These are phyloP conservation scores for Neonectria faginata DNA, from an alignment of 2,329 filamentous ascomycete species.

Conservation along the genomic window DNA sequence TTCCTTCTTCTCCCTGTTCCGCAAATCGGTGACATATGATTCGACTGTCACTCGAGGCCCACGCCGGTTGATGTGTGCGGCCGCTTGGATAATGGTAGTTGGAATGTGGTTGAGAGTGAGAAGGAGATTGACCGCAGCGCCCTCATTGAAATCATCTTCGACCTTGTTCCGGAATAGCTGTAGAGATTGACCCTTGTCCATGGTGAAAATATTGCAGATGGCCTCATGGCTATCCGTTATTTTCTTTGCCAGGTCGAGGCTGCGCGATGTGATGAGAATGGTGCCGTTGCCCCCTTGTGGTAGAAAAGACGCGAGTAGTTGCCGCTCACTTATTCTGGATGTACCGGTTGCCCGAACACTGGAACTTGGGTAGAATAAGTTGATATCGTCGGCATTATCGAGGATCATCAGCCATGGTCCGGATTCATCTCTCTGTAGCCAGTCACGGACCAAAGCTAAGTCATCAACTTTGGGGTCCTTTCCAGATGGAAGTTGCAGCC, in stretches of 20 bases:
- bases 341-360: too few species aligned
- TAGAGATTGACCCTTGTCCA: conserved; percentile 27
- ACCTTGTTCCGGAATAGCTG: conserved; percentile 37
- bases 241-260: conserved; percentile 23
- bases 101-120: conserved; percentile 45
- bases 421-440: too few species aligned
- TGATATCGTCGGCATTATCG: too few species aligned
- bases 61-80: conserved; percentile 41
- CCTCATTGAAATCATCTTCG: not conserved
- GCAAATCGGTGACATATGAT: conserved; percentile 49
- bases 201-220: conserved; percentile 27
- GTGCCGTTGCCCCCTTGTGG: too few species aligned
- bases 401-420: too few species aligned
- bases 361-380: too few species aligned
- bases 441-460: too few species aligned
- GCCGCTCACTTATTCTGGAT: too few species aligned
- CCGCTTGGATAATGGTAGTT: conserved; percentile 48
- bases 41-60: conserved; percentile 38
- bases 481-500: too few species aligned
- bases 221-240: conserved; percentile 24
- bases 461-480: too few species aligned
- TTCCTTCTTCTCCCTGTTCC: conserved; percentile 40
- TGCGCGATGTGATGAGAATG: not conserved
- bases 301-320: too few species aligned
- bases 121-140: conserved; percentile 29